Evolutionary conservation across 345 rosid genomes (phyloP).

Genomic region (Limnanthes douglasii): DNA sequence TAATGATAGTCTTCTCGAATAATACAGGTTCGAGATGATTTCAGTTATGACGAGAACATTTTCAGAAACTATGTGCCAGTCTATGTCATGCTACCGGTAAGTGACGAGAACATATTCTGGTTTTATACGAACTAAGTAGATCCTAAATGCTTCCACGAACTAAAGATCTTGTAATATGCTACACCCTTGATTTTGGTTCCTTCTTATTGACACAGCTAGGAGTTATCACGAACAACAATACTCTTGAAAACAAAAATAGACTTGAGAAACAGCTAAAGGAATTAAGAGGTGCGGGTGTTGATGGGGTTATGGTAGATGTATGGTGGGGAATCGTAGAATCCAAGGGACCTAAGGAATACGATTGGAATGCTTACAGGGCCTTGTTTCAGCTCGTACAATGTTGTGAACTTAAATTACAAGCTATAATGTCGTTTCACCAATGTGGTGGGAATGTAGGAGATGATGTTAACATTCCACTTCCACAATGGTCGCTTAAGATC

Average conservation of each 20-base stretch:
- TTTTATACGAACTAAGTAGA: too few relatives aligned
- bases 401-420: slow-evolving; percentile 47
- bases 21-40: too few relatives aligned
- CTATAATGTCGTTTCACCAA: slow-evolving; percentile 79
- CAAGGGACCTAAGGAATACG: slow-evolving; percentile 42
- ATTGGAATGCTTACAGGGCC: slow-evolving; percentile 66
- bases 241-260: slow-evolving; percentile 18
- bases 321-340: slow-evolving; percentile 84
- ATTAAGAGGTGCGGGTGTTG: slow-evolving; percentile 49
- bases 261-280: slow-evolving; percentile 41
- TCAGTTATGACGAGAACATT: slow-evolving; percentile 25
- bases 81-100: slow-evolving; percentile 85
- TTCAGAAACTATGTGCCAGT: slow-evolving; percentile 59
- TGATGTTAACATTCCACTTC: slow-evolving; percentile 56
- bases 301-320: slow-evolving; percentile 75
- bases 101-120: too few relatives aligned
- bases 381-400: slow-evolving; percentile 32
- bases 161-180: too few relatives aligned
- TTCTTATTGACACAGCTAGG: slow-evolving; percentile 33
- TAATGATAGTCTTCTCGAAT: too few relatives aligned
- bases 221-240: slow-evolving; percentile 41
- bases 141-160: too few relatives aligned
- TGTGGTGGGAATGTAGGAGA: slow-evolving; percentile 90
- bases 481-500: slow-evolving; percentile 48
- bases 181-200: too few relatives aligned